Evolutionary conservation across 1,284 basidiomycete species (phyloP).

Genomic region (Ustilago hordei): DNA sequence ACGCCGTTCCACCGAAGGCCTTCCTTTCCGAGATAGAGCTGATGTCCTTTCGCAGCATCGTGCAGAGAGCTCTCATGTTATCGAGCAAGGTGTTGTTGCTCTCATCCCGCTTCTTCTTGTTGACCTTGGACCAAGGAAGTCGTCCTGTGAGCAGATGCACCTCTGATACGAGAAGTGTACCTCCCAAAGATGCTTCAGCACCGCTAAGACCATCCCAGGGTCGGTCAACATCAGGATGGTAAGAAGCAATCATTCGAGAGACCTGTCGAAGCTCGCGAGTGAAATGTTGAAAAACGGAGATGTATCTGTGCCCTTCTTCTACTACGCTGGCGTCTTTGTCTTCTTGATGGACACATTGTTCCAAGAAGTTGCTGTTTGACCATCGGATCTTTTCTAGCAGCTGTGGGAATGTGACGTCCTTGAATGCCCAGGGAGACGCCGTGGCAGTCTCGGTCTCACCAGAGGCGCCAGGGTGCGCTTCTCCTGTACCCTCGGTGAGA

Average conservation of each 20-base stretch:
- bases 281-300: constrained; percentile 18
- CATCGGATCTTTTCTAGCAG: constrained; percentile 19
- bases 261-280: constrained; percentile 11
- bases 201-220: not conserved
- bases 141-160: constrained; percentile 38
- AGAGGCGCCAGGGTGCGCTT: not conserved
- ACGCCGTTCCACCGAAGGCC: constrained; percentile 8
- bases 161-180: constrained; percentile 21
- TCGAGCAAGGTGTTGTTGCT: constrained; percentile 25
- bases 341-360: not conserved
- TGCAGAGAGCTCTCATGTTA: constrained; percentile 21
- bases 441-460: not conserved
- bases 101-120: constrained; percentile 15
- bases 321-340: constrained; percentile 4
- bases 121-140: constrained; percentile 33
- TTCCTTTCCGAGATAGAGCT: constrained; percentile 20
- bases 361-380: constrained; percentile 9
- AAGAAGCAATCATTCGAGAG: constrained; percentile 20
- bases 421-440: constrained; percentile 17
- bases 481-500: not conserved
- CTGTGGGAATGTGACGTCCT: constrained; percentile 28
- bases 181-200: not conserved
- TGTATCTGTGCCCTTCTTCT: constrained; percentile 22
- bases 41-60: constrained; percentile 19
- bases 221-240: constrained; percentile 22